Evolutionary conservation across 306 rosid species (phyloP), one percentile per base, ranked within the genome.

Genomic region (Inga leiocalycina): DNA sequence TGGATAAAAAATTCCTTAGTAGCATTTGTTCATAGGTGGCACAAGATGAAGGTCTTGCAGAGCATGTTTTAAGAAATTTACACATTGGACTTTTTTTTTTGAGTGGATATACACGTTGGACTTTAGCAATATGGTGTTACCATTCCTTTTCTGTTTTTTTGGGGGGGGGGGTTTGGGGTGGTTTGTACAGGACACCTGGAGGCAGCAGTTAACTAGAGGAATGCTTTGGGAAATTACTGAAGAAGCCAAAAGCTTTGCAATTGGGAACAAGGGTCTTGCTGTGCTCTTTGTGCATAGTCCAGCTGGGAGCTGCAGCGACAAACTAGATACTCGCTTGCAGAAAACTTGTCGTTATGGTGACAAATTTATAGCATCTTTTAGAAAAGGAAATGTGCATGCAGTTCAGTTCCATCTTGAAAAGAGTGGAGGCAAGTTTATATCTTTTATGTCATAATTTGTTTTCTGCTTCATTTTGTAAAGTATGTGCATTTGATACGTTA

Each of bases 251-350:
- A 27, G 30, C 30, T 27, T 27, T 27, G 30, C 30, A 27, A 27
- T 27, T 27, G 30, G 30, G 30, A 27, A 0, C 30, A 27, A 27
- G 30, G 30, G 30, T 27, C 30, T 27, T 27, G 30, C 30, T 27
- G 30, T 27, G 30, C 30, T 27, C 30, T 27, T 27, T 27, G 30
- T 27, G 30, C 30, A 27, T 27, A 27, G 30, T 27, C 30, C 1
- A 27, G 30, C 30, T 27, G 30, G 30, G 30, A 27, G 89, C 91
- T 93, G 86, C 98, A 96, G 91, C 96, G 99, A 74, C 98, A 92
- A 89, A 94, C 92, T 85, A 91, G 99, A 88, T 91, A 93, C 78
- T 96, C 98, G 99, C 97, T 96, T 57, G 94, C 94, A 10, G 96
- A 93, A 88, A 94, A 77, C 86, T 96, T 92, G 98, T 85, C 85